Base-by-base conservation (phyloP, 2,329 filamentous ascomycete species). In the Penicillium sumatraense region DNA sequence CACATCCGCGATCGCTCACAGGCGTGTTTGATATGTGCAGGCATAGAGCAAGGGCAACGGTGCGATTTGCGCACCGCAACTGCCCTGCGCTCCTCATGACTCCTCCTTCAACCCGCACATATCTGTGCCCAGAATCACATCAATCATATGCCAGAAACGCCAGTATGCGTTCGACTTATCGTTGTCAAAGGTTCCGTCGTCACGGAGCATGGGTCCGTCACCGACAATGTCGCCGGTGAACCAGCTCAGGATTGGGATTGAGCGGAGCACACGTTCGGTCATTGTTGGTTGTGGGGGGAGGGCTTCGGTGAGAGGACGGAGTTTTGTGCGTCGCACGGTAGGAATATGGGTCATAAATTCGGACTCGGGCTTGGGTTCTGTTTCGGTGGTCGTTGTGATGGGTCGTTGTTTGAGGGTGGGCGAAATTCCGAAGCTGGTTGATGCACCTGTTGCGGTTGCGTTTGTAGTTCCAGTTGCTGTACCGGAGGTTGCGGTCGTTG, bases 161-260 rank as follows among this genome's bases (percentile, higher is more conserved):
- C 85, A 88, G 62, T 87, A 88, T 51, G 81, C 64, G 59, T 81
- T 83, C 6, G 84, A 85, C 42, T 77, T 79, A 38, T 84, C 84
- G 80, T 87, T 89, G 72, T 97, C 93, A 64, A 96, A 79, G 8
- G 68, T 68, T 2, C 78, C 78, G 51, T 80, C 77, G 40, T 80
- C 78, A 26, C 71, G 70, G 18, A 80, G 60, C 56, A 75, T 68
- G 8, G 78, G 77, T 2, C 78, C 78, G 53, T 79, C 77, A 8
- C 76, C 77, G 16, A 80, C 77, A 35, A 80, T 76, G 51, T 78
- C 76, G 24, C 74, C 86, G 42, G 85, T 86, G 68, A 92, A 88
- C 86, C 88, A 91, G 64, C 83, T 84, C 57, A 91, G 75, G 57
- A 91, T 81, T 2, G 89, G 89, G 36, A 91, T 84, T 51, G 82